Evolutionary conservation across 768 basidiomycete genomes (phyloP), one percentile per base, ranked within the genome.

Genomic region (Floccularia luteovirens): DNA sequence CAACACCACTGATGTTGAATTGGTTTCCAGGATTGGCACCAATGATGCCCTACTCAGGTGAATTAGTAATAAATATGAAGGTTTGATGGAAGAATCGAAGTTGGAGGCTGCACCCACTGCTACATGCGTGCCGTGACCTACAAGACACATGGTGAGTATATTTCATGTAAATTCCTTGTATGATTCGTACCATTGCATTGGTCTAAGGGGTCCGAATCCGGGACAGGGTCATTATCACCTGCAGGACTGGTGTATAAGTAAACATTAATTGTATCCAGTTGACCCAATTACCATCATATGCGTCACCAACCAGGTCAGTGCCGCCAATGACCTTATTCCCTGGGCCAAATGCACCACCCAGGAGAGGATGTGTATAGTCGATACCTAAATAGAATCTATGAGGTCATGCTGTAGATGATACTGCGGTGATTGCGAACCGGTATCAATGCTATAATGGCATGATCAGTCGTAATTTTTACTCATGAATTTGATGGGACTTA

Each of bases 1-100:
- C 82, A 28, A 82, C 82, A 40, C 85, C 85, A 35, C 74, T 76
- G 50, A 85, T 74, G 57, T 77, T 77, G 63, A 74, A 81, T 24
- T 55, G 51, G 50, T 83, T 85, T 33, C 61, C 70, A 1, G 75
- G 72, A 44, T 77, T 60, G 13, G 77, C 76, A 11, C 75, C 81
- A 39, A 82, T 70, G 50, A 82, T 81, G 10, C 79, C 82, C 57
- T 66, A 42, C 5, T 21, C 16, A 5, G 32, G 54, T 13, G 19
- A 27, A 40, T 14, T 7, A 24, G 37, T 20, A 13, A 37, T 35
- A 28, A 52, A 40, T 56, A 51, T 17, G 8, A 54, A 51, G 25
- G 48, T 45, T n/a, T 30, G 31, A 4, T 22, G 21, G 31, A 20
- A 10, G 31, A 19, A 30, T 6, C n/a, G 16, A 17, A 19, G 45